These are phyloP conservation scores for Cudoniella acicularis DNA, from an alignment of 495 filamentous ascomycete genomes.

Conservation along the genomic window DNA sequence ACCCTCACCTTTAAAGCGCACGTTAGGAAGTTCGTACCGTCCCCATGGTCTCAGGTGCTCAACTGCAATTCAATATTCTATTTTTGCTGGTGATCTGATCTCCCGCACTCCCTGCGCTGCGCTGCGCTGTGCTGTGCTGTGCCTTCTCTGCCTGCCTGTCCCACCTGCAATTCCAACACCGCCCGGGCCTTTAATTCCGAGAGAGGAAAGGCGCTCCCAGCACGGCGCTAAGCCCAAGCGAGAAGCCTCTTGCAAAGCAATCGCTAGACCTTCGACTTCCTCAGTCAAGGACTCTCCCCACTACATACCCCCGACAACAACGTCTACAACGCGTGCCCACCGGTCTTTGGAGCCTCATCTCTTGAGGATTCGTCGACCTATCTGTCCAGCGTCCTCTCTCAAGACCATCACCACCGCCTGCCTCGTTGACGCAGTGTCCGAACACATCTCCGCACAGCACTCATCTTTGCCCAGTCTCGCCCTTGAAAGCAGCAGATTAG, in stretches of 20 bases:
- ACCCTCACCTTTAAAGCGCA: not conserved
- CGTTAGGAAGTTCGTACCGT: not conserved
- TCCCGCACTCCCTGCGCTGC: too few species aligned
- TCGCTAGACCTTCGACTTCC: not conserved
- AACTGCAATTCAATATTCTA: too few species aligned
- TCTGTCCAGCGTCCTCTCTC: not conserved
- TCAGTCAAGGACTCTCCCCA: not conserved
- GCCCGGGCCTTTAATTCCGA: not conserved
- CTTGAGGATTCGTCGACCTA: not conserved
- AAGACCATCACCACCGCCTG: not conserved
- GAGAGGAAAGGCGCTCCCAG: not conserved
- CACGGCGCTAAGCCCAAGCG: not conserved
- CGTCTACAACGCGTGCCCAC: not conserved
- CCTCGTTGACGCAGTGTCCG: not conserved
- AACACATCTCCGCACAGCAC: slow-evolving; percentile 6
- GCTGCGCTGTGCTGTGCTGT: too few species aligned
- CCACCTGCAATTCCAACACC: not conserved
- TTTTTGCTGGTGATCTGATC: not conserved
- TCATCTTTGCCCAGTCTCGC: not conserved
- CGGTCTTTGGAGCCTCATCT: not conserved
- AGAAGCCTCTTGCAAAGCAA: not conserved
- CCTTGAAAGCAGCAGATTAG: slow-evolving; percentile 16
- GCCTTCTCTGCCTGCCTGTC: too few species aligned
- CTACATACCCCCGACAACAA: not conserved
- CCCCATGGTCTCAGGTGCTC: not conserved